phyloP scores from a whole-genome alignment of 495 filamentous ascomycete species.

The Gamarada debralockiae region DNA sequence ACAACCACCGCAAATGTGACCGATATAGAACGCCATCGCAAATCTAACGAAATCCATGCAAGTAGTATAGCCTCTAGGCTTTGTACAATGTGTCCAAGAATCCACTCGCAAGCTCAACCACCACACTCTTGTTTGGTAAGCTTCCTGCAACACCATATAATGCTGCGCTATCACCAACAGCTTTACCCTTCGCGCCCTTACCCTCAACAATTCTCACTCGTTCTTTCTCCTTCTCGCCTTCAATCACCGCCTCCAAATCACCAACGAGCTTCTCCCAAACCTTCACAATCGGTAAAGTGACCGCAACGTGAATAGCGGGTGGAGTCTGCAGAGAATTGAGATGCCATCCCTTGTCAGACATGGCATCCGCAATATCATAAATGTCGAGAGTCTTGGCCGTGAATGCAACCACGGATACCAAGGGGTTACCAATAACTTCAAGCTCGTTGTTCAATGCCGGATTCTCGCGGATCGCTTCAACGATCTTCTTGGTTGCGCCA shows the following conservation, averaged over 20 bases:
- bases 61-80: slow-evolving; percentile 43
- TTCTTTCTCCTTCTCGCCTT: slow-evolving; percentile 69
- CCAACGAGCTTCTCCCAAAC: slow-evolving; percentile 72
- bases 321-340: slow-evolving; percentile 88
- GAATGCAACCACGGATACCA: slow-evolving; percentile 90
- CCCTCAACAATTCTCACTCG: slow-evolving; percentile 64
- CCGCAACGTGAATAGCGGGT: slow-evolving; percentile 94
- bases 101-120: slow-evolving; percentile 82
- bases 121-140: slow-evolving; percentile 90
- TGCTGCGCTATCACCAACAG: slow-evolving; percentile 71
- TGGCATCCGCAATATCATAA: slow-evolving; percentile 83
- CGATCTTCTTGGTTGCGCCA: slow-evolving; percentile 79
- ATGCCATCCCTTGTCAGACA: slow-evolving; percentile 86
- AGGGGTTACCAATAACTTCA: slow-evolving; percentile 75
- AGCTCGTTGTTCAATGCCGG: slow-evolving; percentile 66
- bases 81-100: slow-evolving; percentile 98
- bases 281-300: slow-evolving; percentile 80
- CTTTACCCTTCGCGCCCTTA: slow-evolving; percentile 62
- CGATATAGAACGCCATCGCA: no score
- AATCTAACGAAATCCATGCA: no score
- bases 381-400: slow-evolving; percentile 70
- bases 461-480: slow-evolving; percentile 64
- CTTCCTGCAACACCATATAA: slow-evolving; percentile 95
- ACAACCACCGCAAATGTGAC: no score
- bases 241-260: slow-evolving; percentile 76